Base-by-base conservation (phyloP, 2,329 filamentous ascomycete genomes). In the Orbilia quercus region DNA sequence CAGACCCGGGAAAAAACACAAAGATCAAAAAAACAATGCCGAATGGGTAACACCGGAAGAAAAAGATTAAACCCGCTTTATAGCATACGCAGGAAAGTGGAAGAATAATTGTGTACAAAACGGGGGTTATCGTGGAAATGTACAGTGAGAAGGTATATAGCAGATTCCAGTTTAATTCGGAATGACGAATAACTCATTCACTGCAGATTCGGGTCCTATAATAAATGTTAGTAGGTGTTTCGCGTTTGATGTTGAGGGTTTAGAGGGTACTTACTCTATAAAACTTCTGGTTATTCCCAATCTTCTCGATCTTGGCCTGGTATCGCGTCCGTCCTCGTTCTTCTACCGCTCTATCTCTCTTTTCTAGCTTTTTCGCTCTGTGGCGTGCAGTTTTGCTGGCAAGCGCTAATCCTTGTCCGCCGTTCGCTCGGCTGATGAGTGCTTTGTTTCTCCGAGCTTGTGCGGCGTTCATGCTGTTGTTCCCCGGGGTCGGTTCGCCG, bases 361-460 rank as follows among this genome's bases (percentile, higher is more conserved):
- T 88, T 81, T 94, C 90, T 7, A 86, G 84, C 50, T 85, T 85
- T 20, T 83, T 82, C 16, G 91, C 87, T 75, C 89, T 87, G 57
- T 85, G 85, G 82, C 89, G 94, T 84, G 91, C 91, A 69, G 86
- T 84, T n/a, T 90, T 89, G 4, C 87, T 88, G 5, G 91, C 90
- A 47, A 91, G 91, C 48, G 88, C 79, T 89, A 96, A 91, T 45
- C 92, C 92, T 28, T 85, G 79, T 28, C 87, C 89, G n/a, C 89
- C 89, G 75, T 92, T 88, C 18, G 88, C 89, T 74, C 92, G 87
- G 58, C 85, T 87, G 47, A 89, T 83, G 20, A 91, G 79, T 16
- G 86, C 85, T 45, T 86, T 84, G 73, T 85, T 84, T 71, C 79
- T 77, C 55, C 80, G 80, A 3, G 50, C 50, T 57, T 80, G 12